Base-by-base conservation (phyloP, 306 rosid genomes). In the Amphicarpaea edgeworthii region DNA sequence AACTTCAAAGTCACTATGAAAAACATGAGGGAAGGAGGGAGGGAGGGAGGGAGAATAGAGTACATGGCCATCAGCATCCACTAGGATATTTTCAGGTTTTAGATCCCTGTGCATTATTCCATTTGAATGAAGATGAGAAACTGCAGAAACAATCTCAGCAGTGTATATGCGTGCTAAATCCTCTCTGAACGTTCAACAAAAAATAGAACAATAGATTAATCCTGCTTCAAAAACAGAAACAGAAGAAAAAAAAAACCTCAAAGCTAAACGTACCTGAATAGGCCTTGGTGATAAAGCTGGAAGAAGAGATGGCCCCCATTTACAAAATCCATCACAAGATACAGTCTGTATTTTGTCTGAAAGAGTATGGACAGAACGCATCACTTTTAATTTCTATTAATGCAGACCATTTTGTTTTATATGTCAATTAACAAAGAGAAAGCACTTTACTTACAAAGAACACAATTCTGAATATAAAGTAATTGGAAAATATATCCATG, bases 51-150 rank as follows among this genome's bases (percentile, higher is more conserved):
- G 61, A 85, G 71, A 76, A 53, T 41, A 81, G 12, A 40, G 49
- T 92, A 94, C 98, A 84, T 94, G 98, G 85, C 98, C 98, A 84
- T 91, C 97, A 26, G 83, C 89, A 68, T 92, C 98, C 77, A 94
- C 73, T 34, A 92, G 82, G 72, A 94, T 92, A 84, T 94, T 94
- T 81, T 94, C 97, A 47, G 98, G 98, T 79, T 94, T 94, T 50
- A 94, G 95, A 87, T 94, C 98, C 85, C 98, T 83, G 62, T 94
- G 98, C 98, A 94, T 91, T 80, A 94, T 87, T 78, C 97, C 98
- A 64, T 92, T 92, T 78, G 85, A 83, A 80, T 94, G 97, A 50
- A 94, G 98, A 82, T 94, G 98, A 55, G 91, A 81, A 80, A 94
- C 97, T 2, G 98, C 97, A 53, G 96, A 90, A 81, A 94, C 93